Conservation (phyloP, 139 green algal genomes). For the Trebouxia sp. region DNA sequence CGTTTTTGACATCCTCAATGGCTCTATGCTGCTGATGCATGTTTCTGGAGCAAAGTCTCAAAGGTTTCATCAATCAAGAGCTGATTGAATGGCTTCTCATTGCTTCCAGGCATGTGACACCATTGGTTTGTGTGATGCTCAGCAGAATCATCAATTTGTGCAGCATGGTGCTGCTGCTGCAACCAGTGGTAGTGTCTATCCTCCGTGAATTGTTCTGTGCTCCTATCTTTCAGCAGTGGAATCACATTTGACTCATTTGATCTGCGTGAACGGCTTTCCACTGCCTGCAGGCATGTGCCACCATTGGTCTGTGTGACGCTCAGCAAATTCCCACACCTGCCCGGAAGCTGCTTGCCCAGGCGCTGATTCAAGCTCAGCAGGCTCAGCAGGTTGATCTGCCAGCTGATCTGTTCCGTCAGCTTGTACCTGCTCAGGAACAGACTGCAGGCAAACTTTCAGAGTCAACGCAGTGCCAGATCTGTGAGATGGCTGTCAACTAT, state of each 20-base stretch:
- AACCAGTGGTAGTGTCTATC: too few relatives aligned
- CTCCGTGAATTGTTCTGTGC: too few relatives aligned
- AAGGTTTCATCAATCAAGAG: too few relatives aligned
- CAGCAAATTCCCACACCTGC: constrained; percentile 23
- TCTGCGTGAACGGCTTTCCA: too few relatives aligned
- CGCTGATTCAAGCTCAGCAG: background rate
- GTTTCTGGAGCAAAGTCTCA: too few relatives aligned
- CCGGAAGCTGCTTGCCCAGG: constrained; percentile 22
- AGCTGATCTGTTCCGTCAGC: background rate
- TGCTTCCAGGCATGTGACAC: constrained; percentile 63
- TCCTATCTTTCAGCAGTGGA: too few relatives aligned
- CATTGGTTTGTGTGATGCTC: constrained; percentile 59
- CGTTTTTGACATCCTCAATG: too few relatives aligned
- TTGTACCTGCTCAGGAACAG: background rate
- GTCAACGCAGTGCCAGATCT: constrained; percentile 71
- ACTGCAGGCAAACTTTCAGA: background rate
- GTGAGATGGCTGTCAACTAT: constrained; percentile 80
- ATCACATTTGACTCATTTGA: too few relatives aligned
- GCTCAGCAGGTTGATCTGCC: constrained; percentile 21
- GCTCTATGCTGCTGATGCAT: too few relatives aligned
- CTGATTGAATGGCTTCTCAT: background rate
- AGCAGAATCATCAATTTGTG: constrained; percentile 12
- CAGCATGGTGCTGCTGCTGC: too few relatives aligned
- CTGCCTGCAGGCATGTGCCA: constrained; percentile 67
- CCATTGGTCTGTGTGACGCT: constrained; percentile 61